These are phyloP conservation scores for Cyanidioschyzon merolae DNA, from an alignment of 23 red algal species.

Conservation along the genomic window DNA sequence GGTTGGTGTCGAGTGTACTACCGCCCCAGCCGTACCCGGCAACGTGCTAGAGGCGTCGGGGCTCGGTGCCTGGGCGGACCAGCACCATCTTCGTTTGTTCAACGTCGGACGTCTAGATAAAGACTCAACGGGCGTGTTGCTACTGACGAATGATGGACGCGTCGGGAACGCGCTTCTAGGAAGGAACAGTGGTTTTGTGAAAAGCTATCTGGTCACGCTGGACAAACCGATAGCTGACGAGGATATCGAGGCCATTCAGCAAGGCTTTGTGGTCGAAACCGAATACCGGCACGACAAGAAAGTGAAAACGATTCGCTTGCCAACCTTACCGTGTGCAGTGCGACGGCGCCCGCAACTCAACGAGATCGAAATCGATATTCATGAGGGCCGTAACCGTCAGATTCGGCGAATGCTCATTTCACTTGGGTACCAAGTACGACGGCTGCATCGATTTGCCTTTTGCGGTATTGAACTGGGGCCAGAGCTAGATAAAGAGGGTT, in stretches of 20 bases:
- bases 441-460: conserved; percentile 6
- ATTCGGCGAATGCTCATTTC: conserved; percentile 30
- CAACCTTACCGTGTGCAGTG: background rate
- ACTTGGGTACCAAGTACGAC: conserved; percentile 10
- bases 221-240: background rate
- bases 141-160: conserved; percentile 22
- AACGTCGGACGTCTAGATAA: conserved; percentile 31
- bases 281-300: background rate
- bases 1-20: background rate
- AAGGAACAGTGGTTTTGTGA: background rate
- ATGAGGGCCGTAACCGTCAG: conserved; percentile 30
- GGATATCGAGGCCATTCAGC: background rate
- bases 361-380: conserved; percentile 8
- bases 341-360: background rate
- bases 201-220: background rate
- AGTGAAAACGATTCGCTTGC: background rate
- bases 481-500: background rate
- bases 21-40: background rate
- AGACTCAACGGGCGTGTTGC: conserved; percentile 22
- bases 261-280: background rate
- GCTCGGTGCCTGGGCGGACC: background rate
- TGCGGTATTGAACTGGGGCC: background rate
- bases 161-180: conserved; percentile 16
- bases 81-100: conserved; percentile 1
- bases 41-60: background rate